A percentile compares a stretch with the other conserved stretches of the same genome.
Conservation (phyloP, 805 yeast species). For the Barnettozyma siamensis region DNA sequence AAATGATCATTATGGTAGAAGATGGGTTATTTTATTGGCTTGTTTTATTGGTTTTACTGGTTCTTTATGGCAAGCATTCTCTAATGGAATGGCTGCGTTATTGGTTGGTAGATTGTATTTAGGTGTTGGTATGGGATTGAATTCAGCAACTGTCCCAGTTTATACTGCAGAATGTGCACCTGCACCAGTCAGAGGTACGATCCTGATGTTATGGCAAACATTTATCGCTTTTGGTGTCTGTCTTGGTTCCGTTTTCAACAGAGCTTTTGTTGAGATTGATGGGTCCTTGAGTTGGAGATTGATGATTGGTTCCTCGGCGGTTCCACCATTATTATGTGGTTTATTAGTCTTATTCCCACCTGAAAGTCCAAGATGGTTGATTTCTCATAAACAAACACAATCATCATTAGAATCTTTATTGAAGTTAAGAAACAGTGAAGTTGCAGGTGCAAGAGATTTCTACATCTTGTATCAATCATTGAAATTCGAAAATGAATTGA, state of each 20-base stretch:
- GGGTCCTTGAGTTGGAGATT: slow-evolving; percentile 55
- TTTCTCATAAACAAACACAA: slow-evolving; percentile 42
- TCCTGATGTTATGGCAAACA: slow-evolving; percentile 69
- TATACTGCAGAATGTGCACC: slow-evolving; percentile 61
- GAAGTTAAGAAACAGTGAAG: slow-evolving; percentile 35
- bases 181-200: slow-evolving; percentile 52
- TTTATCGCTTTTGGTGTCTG: slow-evolving; percentile 72
- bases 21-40: slow-evolving; percentile 52
- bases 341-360: slow-evolving; percentile 52
- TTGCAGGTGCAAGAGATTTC: slow-evolving; percentile 47
- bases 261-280: slow-evolving; percentile 46
- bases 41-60: slow-evolving; percentile 53
- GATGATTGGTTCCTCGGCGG: slow-evolving; percentile 59
- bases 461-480: slow-evolving; percentile 52
- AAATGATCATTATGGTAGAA: slow-evolving; percentile 50
- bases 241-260: slow-evolving; percentile 56
- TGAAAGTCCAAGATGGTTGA: slow-evolving; percentile 67
- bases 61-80: slow-evolving; percentile 60
- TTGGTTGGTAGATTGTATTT: slow-evolving; percentile 52
- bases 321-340: slow-evolving; percentile 51
- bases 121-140: slow-evolving; percentile 63
- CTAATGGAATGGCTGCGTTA: slow-evolving; percentile 55
- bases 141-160: slow-evolving; percentile 64
- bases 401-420: slow-evolving; percentile 47
- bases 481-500: slow-evolving; percentile 41